Evolutionary conservation across 306 rosid genomes (phyloP).

Genomic region (Mucuna pruriens): DNA sequence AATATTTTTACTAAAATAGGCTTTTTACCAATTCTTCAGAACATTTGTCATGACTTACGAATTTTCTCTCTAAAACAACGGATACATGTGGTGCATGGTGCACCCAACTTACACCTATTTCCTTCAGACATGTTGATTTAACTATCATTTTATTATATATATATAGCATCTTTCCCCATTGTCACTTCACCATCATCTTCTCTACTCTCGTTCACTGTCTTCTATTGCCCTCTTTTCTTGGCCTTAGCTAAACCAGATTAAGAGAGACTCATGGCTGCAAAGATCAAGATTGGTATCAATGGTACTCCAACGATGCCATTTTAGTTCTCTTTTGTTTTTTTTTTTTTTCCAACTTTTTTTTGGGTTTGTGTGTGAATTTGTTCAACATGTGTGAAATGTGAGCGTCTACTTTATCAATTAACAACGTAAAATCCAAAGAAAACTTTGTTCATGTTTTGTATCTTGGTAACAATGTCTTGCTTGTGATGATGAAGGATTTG

Average conservation of each 20-base stretch:
- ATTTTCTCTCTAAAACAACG: constrained; percentile 29
- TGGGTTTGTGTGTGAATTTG: not conserved
- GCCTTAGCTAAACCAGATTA: not conserved
- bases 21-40: constrained; percentile 6
- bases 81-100: not conserved
- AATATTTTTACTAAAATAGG: not conserved
- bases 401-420: not conserved
- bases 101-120: not conserved
- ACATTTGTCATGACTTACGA: too few species aligned
- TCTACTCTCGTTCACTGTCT: not conserved
- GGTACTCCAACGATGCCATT: constrained; percentile 45
- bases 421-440: not conserved
- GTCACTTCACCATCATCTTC: constrained; percentile 1
- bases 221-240: not conserved
- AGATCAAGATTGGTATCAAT: constrained; percentile 83
- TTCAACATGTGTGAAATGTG: not conserved
- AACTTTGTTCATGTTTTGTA: not conserved
- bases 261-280: constrained; percentile 50
- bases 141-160: not conserved
- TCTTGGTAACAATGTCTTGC: not conserved
- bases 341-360: not conserved
- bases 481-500: constrained; percentile 58
- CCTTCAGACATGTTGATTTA: not conserved
- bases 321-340: not conserved
- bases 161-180: not conserved